Base-by-base conservation (phyloP, 2,329 filamentous ascomycete species). In the Thielaviopsis ethacetica region DNA sequence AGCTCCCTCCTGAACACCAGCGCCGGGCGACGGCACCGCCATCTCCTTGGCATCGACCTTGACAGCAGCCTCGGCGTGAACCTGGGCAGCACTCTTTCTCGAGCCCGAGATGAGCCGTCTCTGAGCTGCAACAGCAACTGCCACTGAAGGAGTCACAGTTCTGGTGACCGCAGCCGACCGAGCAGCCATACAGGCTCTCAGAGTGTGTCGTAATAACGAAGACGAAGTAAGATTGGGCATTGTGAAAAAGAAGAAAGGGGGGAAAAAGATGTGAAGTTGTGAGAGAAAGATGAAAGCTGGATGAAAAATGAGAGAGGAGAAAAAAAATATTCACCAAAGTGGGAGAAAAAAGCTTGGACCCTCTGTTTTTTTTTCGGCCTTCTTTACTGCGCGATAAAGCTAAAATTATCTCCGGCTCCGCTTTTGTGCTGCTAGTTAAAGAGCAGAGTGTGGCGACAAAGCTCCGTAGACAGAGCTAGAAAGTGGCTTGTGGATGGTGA, bases 71-170 rank as follows among this genome's bases (percentile, higher is more conserved):
- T 95, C 89, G 60, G 89, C 74, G 65, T 82, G 84, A 67, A 95
- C 86, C 69, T 90, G 88, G 56, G 89, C 88, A 71, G 82, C 80
- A 65, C 88, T 83, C 64, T 83, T 79, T 75, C 85, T 89, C 62
- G 87, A 85, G 74, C 91, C 85, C 27, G 88, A 86, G 63, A 95
- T 90, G 78, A 95, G 95, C 66, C 75, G 78, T 68, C 88, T 61
- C 53, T 61, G 59, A 24, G 34, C 47, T 13, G 49, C 49, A 24
- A 56, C 15, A 41, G 51, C n/a, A n/a, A n/a, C n/a, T n/a, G n/a
- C n/a, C 19, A 55, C 44, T 19, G 52, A 30, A 17, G 53, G 47
- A 26, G 50, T 47, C 24, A 34, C 49, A 26, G 60, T 24, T 26
- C 52, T 51, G 53, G 59, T 54, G 44, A 53, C 52, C 21, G 50